Evolutionary conservation across 2,329 filamentous ascomycete genomes (phyloP).

Genomic region (Fusarium scirpi): DNA sequence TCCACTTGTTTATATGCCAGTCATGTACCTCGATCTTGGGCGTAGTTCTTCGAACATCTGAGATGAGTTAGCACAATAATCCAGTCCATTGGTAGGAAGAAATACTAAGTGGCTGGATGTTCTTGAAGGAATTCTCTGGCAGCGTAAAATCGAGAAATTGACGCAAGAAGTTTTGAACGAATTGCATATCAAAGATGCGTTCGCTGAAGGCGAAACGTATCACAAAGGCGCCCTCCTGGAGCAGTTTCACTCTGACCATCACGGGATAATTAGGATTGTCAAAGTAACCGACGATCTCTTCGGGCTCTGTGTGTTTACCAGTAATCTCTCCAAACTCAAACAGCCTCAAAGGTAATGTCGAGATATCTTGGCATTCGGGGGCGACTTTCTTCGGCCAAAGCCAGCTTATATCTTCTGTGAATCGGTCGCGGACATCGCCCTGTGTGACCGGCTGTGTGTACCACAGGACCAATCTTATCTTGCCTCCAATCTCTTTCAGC

Average conservation of each 20-base stretch:
- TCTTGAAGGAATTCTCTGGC: not conserved
- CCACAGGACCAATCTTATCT: conserved; percentile 8
- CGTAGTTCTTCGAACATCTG: conserved; percentile 10
- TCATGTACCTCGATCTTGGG: not conserved
- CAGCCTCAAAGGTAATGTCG: not conserved
- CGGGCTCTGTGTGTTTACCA: not conserved
- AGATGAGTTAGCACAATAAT: conserved; percentile 4
- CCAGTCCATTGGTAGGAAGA: not conserved
- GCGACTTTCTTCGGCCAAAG: not conserved
- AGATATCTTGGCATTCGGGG: not conserved
- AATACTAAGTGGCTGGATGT: not conserved
- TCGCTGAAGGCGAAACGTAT: conserved; percentile 38
- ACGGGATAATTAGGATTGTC: conserved; percentile 6
- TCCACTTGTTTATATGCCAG: not conserved
- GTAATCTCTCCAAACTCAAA: not conserved
- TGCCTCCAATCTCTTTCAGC: not conserved
- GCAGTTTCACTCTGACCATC: conserved; percentile 12
- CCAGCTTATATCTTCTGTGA: not conserved
- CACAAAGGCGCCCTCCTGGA: conserved; percentile 13
- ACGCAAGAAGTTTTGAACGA: conserved; percentile 37
- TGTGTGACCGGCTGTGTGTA: conserved; percentile 5
- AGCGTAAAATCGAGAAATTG: conserved; percentile 16
- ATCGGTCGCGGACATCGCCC: not conserved
- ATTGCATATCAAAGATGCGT: conserved; percentile 35
- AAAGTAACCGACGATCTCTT: not conserved